phyloP scores from a whole-genome alignment of 371 early-diverging fungal genomes.

The Smittium culicis region DNA sequence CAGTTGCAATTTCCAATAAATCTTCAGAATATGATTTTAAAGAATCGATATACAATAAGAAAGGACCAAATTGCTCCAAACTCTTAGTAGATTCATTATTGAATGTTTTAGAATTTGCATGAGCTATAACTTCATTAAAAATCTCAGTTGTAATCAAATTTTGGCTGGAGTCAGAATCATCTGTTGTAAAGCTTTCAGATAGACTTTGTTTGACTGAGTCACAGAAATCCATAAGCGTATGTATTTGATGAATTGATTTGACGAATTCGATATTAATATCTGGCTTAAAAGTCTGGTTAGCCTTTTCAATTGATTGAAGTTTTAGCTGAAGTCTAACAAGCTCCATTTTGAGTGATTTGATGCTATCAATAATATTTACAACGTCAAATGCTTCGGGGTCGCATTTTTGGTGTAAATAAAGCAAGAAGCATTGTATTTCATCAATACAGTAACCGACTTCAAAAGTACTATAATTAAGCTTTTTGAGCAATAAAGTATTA shows the following conservation, averaged over 20 bases:
- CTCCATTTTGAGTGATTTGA: conserved; percentile 7
- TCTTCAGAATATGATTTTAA: neutral
- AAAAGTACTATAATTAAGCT: neutral
- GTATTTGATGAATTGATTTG: neutral
- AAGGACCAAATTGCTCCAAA: neutral
- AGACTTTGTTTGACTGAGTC: neutral
- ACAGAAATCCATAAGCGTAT: neutral
- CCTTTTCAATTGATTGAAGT: conserved; percentile 2
- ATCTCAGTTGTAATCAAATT: neutral
- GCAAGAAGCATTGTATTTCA: neutral
- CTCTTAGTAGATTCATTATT: neutral
- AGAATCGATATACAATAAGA: neutral
- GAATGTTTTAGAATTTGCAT: neutral
- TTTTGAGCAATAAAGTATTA: neutral
- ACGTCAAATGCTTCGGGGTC: neutral
- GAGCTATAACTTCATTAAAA: neutral
- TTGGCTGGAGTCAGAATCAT: neutral
- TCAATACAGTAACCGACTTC: conserved; percentile 8
- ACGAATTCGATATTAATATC: neutral
- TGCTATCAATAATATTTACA: neutral
- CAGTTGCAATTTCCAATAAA: neutral
- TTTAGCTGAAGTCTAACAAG: neutral
- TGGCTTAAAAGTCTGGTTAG: neutral
- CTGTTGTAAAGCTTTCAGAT: neutral
- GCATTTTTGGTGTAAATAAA: neutral